Evolutionary conservation across 768 basidiomycete species (phyloP).

Genomic region (Paxillus involutus): DNA sequence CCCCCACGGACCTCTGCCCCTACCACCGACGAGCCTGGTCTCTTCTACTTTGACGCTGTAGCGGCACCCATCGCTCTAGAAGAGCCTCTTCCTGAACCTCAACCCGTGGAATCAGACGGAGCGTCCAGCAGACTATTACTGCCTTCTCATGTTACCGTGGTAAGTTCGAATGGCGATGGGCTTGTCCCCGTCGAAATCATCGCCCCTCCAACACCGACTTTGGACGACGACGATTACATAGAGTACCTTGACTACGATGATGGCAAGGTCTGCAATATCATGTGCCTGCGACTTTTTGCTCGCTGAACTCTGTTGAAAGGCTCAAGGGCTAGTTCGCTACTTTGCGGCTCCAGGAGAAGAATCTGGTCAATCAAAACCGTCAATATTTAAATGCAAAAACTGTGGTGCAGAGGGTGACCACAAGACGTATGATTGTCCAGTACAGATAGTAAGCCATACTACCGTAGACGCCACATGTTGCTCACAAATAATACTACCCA

Average conservation of each 20-base stretch:
- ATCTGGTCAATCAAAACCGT: conserved; percentile 37
- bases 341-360: conserved; percentile 53
- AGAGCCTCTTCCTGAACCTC: conserved; percentile 7
- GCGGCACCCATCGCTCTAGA: conserved; percentile 37
- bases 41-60: conserved; percentile 54
- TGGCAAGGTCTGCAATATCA: conserved; percentile 44
- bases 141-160: conserved; percentile 69
- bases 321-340: conserved; percentile 55
- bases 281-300: not conserved
- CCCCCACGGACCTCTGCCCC: conserved; percentile 20
- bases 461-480: not conserved
- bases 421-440: conserved; percentile 63
- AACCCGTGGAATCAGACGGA: conserved; percentile 18
- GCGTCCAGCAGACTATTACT: conserved; percentile 43
- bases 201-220: conserved; percentile 38
- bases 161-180: conserved; percentile 31
- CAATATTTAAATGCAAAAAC: conserved; percentile 66
- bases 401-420: conserved; percentile 78
- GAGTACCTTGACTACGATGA: conserved; percentile 78
- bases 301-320: conserved; percentile 33
- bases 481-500: conserved; percentile 25
- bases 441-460: conserved; percentile 58
- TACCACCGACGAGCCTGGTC: conserved; percentile 11
- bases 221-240: conserved; percentile 66
- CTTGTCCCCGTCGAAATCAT: conserved; percentile 47